phyloP scores from a whole-genome alignment of 306 rosid species.

The Dryas octopetala region DNA sequence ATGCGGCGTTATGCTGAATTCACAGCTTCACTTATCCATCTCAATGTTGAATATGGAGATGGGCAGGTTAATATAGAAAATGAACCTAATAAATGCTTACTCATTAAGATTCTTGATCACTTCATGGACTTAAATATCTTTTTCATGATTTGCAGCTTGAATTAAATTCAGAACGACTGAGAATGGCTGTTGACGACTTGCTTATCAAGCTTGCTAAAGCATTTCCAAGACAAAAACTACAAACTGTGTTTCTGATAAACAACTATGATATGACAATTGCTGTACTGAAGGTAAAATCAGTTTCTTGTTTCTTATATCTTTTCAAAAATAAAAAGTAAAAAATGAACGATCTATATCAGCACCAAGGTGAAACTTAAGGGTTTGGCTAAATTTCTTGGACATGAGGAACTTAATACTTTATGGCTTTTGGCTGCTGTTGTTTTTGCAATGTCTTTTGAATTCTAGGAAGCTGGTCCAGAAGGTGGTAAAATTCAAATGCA shows the following conservation, averaged over 20 bases:
- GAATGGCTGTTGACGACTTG: slow-evolving; percentile 95
- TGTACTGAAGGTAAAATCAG: slow-evolving; percentile 72
- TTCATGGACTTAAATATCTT: slow-evolving; percentile 1
- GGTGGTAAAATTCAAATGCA: slow-evolving; percentile 93
- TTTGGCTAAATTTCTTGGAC: neutral
- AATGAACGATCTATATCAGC: slow-evolving; percentile 7
- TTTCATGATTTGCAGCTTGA: slow-evolving; percentile 65
- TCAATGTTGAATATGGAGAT: slow-evolving; percentile 88
- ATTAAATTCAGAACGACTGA: slow-evolving; percentile 77
- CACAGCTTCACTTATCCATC: slow-evolving; percentile 90
- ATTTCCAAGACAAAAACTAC: slow-evolving; percentile 71
- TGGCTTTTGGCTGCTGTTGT: slow-evolving; percentile 2
- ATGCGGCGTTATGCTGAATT: slow-evolving; percentile 98
- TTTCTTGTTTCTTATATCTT: slow-evolving; percentile 23
- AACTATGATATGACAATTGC: slow-evolving; percentile 96
- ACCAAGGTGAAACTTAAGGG: neutral
- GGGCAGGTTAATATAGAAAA: slow-evolving; percentile 62
- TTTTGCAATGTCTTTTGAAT: slow-evolving; percentile 24
- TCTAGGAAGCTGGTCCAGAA: slow-evolving; percentile 90
- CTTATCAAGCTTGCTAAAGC: slow-evolving; percentile 92
- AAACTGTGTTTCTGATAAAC: slow-evolving; percentile 89
- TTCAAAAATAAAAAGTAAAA: neutral
- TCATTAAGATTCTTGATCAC: slow-evolving; percentile 18
- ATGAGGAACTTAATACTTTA: neutral
- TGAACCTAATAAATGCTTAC: slow-evolving; percentile 3